A percentile compares a stretch with the other conserved stretches of the same genome.
Evolutionary conservation across 352 stramenopile species (phyloP).

Genomic region (Phytophthora idaei): DNA sequence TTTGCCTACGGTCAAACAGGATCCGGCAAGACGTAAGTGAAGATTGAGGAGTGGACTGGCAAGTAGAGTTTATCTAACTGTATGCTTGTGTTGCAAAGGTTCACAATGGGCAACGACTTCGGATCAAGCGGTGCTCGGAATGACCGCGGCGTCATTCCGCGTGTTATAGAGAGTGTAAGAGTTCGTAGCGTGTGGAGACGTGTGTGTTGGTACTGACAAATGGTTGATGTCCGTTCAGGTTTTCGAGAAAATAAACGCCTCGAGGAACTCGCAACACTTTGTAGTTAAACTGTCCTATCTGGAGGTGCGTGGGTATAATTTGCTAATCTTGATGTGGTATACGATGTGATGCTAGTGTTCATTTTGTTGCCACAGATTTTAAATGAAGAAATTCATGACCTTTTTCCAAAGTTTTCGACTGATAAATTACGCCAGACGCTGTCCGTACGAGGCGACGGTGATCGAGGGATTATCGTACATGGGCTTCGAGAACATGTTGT

Average conservation of each 20-base stretch:
- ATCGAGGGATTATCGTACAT: slow-evolving; percentile 89
- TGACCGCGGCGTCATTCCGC: slow-evolving; percentile 81
- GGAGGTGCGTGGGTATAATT: slow-evolving; percentile 39
- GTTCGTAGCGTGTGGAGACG: not conserved
- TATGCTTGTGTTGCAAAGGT: slow-evolving; percentile 62
- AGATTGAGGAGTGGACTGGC: not conserved
- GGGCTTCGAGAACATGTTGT: slow-evolving; percentile 86
- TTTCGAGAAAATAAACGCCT: slow-evolving; percentile 45
- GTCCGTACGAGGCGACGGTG: slow-evolving; percentile 88
- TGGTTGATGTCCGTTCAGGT: slow-evolving; percentile 32
- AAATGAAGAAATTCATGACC: slow-evolving; percentile 97
- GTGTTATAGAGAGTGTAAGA: slow-evolving; percentile 71
- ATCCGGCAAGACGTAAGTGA: slow-evolving; percentile 73
- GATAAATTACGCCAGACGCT: slow-evolving; percentile 37
- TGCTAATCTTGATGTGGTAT: not conserved
- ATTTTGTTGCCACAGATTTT: slow-evolving; percentile 86
- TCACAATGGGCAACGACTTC: slow-evolving; percentile 94
- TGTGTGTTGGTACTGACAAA: not conserved
- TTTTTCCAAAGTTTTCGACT: slow-evolving; percentile 61
- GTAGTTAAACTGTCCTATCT: slow-evolving; percentile 75
- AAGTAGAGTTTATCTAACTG: not conserved
- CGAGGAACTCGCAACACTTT: slow-evolving; percentile 40
- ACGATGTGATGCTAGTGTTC: not conserved
- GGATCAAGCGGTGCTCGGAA: slow-evolving; percentile 29
- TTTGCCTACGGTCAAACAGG: slow-evolving; percentile 96